Base-by-base conservation (phyloP, 257 asterid genomes). In the Coffea canephora region DNA sequence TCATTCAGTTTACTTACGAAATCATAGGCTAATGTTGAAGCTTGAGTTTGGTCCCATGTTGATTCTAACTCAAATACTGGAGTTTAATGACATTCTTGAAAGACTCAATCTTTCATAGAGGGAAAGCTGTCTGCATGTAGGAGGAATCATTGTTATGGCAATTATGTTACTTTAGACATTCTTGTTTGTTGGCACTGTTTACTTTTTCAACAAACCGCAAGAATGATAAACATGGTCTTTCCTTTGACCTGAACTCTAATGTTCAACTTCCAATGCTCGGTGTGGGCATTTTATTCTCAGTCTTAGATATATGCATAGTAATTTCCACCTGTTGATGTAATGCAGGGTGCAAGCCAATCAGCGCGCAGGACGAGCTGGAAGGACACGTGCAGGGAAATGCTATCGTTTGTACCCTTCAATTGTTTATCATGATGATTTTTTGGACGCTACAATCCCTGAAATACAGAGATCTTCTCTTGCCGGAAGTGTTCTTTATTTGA, bases 361-460 rank as follows among this genome's bases (percentile, higher is more conserved):
- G 81, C 98, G 98, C 48, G 97, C 97, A 67, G 99, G 98, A 70
- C 89, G 99, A 79, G 99, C 99, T 80, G 99, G 99, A 86, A 91
- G 99, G 86, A 95, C 99, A 74, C 93, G 96, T 57, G 97, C 98
- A 70, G 98, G 99, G 75, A 95, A 87, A 77, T 95, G 99, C 86
- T 89, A 91, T 75, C 97, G 99, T 36, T 79, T 95, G 80, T 95
- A 95, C 87, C 91, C 99, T 78, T 88, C 93, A 69, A 80, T 85
- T 74, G 88, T 82, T 78, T 95, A 93, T 87, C 81, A 88, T 27
- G 96, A 93, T 74, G 92, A 93, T 78, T 93, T 95, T 78, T 78
- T 95, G 88, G 99, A 93, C 83, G 98, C 90, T 41, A 95, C 98
- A 2, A 75, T 95, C 74, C 99, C 99, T 82, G 99, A 95, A 87